phyloP scores from a whole-genome alignment of 345 rosid genomes.

The Syzygium aromaticum region DNA sequence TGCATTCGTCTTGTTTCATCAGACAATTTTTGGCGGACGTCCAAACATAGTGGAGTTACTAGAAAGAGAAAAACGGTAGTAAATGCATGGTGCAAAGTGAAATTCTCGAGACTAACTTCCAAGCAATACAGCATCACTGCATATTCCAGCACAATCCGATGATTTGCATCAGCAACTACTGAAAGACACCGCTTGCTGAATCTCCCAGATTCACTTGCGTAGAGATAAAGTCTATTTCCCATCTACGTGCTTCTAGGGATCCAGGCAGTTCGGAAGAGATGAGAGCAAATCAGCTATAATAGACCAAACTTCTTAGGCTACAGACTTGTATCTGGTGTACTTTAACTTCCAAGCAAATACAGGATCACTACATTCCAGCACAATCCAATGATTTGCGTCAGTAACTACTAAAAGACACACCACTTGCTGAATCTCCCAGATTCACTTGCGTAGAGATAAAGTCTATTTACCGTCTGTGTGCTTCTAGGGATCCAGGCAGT shows the following conservation, averaged over 20 bases:
- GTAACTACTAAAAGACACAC: not conserved
- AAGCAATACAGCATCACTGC: not conserved
- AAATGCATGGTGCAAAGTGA: not conserved
- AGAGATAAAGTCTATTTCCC: not conserved
- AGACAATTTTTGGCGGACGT: not conserved
- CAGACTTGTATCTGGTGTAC: not conserved
- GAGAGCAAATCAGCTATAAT: not conserved
- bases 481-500: not conserved
- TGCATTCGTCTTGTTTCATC: not conserved
- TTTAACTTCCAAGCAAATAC: not conserved
- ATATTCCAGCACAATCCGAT: not conserved
- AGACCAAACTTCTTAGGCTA: not conserved
- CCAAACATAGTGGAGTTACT: not conserved
- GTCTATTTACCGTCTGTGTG: not conserved
- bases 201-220: not conserved
- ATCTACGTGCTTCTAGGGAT: no score
- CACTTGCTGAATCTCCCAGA: not conserved
- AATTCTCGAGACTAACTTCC: not conserved
- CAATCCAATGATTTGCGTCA: not conserved
- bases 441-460: not conserved
- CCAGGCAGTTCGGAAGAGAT: not conserved
- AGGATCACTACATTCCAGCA: not conserved
- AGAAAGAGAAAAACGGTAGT: not conserved
- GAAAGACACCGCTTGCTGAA: not conserved
- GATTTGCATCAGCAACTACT: not conserved